Conservation (phyloP, 768 basidiomycete genomes). For the Steccherinum ochraceum region DNA sequence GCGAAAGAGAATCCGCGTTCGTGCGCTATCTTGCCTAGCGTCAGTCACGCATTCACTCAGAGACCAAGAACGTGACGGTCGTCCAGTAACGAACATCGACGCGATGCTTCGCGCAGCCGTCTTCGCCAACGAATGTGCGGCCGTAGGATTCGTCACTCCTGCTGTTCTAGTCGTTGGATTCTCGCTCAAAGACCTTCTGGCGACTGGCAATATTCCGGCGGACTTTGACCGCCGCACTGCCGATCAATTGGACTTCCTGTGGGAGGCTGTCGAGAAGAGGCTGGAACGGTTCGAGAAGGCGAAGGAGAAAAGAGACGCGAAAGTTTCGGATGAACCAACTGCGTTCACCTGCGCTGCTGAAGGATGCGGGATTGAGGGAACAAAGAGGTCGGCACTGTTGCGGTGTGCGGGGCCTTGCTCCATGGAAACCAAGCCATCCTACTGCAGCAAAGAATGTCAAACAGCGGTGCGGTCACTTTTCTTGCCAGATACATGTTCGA, state of each 20-base stretch:
- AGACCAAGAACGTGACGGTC: background rate
- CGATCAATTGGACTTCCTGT: constrained; percentile 9
- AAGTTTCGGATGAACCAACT: constrained; percentile 6
- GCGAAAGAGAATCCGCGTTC: background rate
- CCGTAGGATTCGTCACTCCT: constrained; percentile 8
- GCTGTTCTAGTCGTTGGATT: constrained; percentile 6
- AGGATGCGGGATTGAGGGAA: constrained; percentile 14
- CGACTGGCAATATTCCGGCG: background rate
- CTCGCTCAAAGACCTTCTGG: background rate
- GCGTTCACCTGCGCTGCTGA: constrained; percentile 14
- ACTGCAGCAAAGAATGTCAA: constrained; percentile 17
- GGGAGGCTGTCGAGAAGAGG: constrained; percentile 6
- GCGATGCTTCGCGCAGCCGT: constrained; percentile 4
- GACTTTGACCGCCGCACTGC: background rate
- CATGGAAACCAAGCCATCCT: constrained; percentile 11
- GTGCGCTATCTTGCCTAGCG: background rate
- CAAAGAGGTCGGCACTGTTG: constrained; percentile 9
- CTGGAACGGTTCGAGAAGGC: constrained; percentile 2
- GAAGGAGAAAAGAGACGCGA: constrained; percentile 5
- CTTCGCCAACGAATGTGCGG: constrained; percentile 6
- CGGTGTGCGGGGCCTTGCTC: constrained; percentile 13
- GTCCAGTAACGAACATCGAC: constrained; percentile 4
- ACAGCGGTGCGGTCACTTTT: constrained; percentile 9
- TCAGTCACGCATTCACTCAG: background rate
- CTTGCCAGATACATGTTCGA: background rate